phyloP scores from a whole-genome alignment of 805 yeast species.

The Starmera caribaea region DNA sequence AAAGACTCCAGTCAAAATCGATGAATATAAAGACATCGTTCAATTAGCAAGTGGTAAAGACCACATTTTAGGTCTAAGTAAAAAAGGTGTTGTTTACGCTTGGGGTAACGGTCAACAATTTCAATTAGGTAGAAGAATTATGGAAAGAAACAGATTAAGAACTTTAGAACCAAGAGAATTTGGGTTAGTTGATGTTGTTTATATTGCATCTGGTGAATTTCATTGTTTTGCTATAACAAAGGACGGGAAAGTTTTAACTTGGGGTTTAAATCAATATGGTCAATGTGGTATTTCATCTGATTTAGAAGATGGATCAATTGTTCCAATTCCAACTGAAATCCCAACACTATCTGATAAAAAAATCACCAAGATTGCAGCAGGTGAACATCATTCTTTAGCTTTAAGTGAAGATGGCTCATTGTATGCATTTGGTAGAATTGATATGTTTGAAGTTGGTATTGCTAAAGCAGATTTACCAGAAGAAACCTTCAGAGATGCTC shows the following conservation, averaged over 20 bases:
- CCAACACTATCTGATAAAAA: slow-evolving; percentile 49
- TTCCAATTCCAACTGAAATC: slow-evolving; percentile 68
- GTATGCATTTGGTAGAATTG: slow-evolving; percentile 83
- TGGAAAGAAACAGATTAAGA: slow-evolving; percentile 67
- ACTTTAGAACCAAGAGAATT: slow-evolving; percentile 76
- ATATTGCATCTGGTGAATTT: slow-evolving; percentile 87
- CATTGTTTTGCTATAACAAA: slow-evolving; percentile 88
- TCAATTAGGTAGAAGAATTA: slow-evolving; percentile 81
- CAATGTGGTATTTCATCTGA: slow-evolving; percentile 82
- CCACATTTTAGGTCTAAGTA: slow-evolving; percentile 76
- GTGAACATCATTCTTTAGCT: slow-evolving; percentile 90
- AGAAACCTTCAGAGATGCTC: slow-evolving; percentile 65
- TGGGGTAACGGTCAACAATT: slow-evolving; percentile 97
- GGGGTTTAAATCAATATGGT: slow-evolving; percentile 97
- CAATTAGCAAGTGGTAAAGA: slow-evolving; percentile 91
- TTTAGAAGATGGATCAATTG: slow-evolving; percentile 78
- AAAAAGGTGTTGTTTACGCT: slow-evolving; percentile 79
- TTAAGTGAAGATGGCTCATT: slow-evolving; percentile 64
- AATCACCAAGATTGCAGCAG: slow-evolving; percentile 65
- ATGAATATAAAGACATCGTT: slow-evolving; percentile 54
- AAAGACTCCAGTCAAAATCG: slow-evolving; percentile 53
- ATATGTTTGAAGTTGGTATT: slow-evolving; percentile 89
- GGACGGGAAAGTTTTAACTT: slow-evolving; percentile 62
- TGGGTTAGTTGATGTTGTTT: slow-evolving; percentile 70
- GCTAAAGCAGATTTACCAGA: slow-evolving; percentile 56